phyloP scores from a whole-genome alignment of 208 protist species.

The Trypanosomatidae sp. region DNA sequence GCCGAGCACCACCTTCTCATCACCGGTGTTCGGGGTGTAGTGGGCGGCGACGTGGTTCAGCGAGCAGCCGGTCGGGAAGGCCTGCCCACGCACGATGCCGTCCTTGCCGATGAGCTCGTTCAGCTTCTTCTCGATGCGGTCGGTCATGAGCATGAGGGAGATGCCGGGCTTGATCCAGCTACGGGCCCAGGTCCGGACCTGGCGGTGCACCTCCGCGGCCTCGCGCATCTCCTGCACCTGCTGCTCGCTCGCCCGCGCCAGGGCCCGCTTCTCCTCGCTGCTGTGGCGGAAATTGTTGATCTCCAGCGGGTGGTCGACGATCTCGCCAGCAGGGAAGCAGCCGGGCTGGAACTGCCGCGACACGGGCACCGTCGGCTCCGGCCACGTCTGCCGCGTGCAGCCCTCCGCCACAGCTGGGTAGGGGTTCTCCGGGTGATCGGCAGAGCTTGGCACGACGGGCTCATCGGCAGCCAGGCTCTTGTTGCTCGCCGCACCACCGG shows the following conservation, averaged over 20 bases:
- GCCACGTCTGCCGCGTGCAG: conserved; percentile 87
- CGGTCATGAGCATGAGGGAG: conserved; percentile 91
- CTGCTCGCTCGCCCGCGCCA: conserved; percentile 73
- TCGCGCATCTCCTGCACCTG: conserved; percentile 89
- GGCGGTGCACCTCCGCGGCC: conserved; percentile 91
- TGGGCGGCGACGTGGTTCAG: conserved; percentile 98
- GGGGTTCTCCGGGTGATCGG: conserved; percentile 82
- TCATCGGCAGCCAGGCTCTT: conserved; percentile 45
- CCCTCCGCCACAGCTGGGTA: conserved; percentile 47
- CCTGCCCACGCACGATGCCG: conserved; percentile 86
- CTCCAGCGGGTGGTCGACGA: conserved; percentile 88
- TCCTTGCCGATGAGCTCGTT: conserved; percentile 92
- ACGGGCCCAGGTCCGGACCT: conserved; percentile 91
- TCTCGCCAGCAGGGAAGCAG: conserved; percentile 83
- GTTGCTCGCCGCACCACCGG: background rate
- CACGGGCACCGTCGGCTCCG: conserved; percentile 93
- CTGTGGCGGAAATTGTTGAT: conserved; percentile 91
- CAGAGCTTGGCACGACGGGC: conserved; percentile 43
- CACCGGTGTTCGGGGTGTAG: conserved; percentile 97
- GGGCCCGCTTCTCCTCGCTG: conserved; percentile 89
- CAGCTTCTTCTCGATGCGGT: conserved; percentile 91
- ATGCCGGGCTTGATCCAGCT: conserved; percentile 93
- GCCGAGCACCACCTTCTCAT: conserved; percentile 92
- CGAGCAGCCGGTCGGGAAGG: conserved; percentile 94
- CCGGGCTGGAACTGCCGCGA: conserved; percentile 64